These are phyloP conservation scores for Canavalia gladiata DNA, from an alignment of 306 rosid species.

Conservation along the genomic window DNA sequence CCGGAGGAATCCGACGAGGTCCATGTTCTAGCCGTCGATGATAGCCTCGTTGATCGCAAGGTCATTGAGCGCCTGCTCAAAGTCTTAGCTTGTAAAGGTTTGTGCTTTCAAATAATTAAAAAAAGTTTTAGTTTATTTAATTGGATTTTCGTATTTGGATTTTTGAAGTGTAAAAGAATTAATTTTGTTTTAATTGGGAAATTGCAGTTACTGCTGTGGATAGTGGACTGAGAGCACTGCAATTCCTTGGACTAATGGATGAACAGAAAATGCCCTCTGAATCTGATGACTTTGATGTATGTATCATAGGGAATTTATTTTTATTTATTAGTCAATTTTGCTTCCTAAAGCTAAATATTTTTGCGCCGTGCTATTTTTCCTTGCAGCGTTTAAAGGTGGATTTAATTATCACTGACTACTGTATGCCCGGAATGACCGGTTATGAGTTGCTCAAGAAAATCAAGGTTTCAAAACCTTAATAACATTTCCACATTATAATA, in stretches of 20 bases:
- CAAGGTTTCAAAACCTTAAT: conserved; percentile 52
- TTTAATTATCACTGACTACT: conserved; percentile 80
- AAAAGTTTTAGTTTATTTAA: not conserved
- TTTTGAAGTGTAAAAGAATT: conserved; percentile 3
- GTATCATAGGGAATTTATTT: not conserved
- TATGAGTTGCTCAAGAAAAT: conserved; percentile 77
- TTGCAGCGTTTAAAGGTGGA: conserved; percentile 72
- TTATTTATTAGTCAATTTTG: not conserved
- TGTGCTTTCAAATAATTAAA: not conserved
- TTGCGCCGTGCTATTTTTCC: not conserved
- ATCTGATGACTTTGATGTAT: conserved; percentile 63
- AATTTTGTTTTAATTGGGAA: not conserved
- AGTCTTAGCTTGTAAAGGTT: conserved; percentile 80
- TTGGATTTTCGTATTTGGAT: not conserved
- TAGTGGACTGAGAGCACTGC: conserved; percentile 82
- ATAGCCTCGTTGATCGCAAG: conserved; percentile 83
- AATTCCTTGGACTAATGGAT: conserved; percentile 71
- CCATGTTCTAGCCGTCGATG: conserved; percentile 92
- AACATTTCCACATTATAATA: not conserved
- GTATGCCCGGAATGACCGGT: conserved; percentile 90
- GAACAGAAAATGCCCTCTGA: conserved; percentile 55
- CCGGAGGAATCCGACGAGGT: conserved; percentile 61
- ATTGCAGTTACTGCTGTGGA: conserved; percentile 85
- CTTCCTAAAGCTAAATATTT: not conserved
- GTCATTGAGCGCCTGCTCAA: conserved; percentile 80